A percentile compares a stretch with the other conserved stretches of the same genome.
phyloP scores from a whole-genome alignment of 2,329 filamentous ascomycete species.

The Acephala macrosclerotiorum region DNA sequence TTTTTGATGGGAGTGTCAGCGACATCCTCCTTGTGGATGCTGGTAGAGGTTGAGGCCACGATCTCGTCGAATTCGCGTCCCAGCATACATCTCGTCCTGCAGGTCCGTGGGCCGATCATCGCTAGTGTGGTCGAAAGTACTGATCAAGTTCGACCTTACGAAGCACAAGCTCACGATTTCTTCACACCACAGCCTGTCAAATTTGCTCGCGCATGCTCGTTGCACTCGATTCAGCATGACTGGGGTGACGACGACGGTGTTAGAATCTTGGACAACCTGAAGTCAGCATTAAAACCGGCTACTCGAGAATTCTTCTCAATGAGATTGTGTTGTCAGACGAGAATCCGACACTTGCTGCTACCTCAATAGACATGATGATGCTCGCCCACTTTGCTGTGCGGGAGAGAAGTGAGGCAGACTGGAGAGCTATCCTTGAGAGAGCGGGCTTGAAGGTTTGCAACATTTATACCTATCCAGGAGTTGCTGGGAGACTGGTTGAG shows the following conservation, averaged over 20 bases:
- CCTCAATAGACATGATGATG: constrained; percentile 47
- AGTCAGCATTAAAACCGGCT: constrained; percentile 35
- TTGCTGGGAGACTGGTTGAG: constrained; percentile 19
- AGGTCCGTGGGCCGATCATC: constrained; percentile 16
- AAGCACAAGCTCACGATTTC: constrained; percentile 43
- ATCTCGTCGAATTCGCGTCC: constrained; percentile 15
- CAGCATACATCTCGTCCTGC: constrained; percentile 10
- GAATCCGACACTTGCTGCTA: constrained; percentile 42
- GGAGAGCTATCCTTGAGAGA: constrained; percentile 18
- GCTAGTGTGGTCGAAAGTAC: not conserved
- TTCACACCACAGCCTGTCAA: constrained; percentile 45
- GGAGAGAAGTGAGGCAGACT: constrained; percentile 24
- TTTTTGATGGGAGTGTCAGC: constrained; percentile 2
- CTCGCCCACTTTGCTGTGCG: constrained; percentile 39
- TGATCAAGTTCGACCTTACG: not conserved
- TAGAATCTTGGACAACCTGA: constrained; percentile 39
- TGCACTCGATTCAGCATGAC: constrained; percentile 40
- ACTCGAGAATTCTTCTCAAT: constrained; percentile 24
- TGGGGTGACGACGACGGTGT: constrained; percentile 40
- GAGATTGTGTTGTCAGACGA: constrained; percentile 37
- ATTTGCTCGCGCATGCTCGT: constrained; percentile 43
- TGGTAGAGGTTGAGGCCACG: constrained; percentile 23
- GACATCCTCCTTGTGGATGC: constrained; percentile 22
- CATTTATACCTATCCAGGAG: constrained; percentile 17
- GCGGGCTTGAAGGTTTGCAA: constrained; percentile 17